These are phyloP conservation scores for Cercospora sp. DNA, from an alignment of 2,329 filamentous ascomycete species.

Conservation along the genomic window DNA sequence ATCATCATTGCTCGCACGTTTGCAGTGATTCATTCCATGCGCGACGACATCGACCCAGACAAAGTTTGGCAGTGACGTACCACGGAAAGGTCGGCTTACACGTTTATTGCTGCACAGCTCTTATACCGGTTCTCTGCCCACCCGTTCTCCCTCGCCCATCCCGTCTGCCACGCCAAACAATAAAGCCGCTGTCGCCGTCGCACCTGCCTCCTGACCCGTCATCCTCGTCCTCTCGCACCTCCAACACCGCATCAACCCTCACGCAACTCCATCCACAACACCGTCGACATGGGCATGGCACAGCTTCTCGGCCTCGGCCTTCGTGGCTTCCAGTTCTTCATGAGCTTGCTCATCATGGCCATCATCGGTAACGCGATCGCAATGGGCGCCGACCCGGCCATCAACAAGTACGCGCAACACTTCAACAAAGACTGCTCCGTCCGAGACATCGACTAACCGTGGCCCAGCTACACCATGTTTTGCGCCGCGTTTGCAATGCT, in stretches of 20 bases:
- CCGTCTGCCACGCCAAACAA: background rate
- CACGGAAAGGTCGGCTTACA: background rate
- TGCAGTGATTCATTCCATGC: background rate
- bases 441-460: background rate
- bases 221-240: background rate
- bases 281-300: conserved; percentile 20
- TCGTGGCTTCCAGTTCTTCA: conserved; percentile 54
- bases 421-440: background rate
- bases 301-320: conserved; percentile 33
- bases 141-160: background rate
- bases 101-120: background rate
- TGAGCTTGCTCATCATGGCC: conserved; percentile 60
- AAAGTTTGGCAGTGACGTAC: conserved; percentile 4
- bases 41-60: background rate
- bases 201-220: background rate
- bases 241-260: background rate
- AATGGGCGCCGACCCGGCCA: conserved; percentile 49
- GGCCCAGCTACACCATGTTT: conserved; percentile 58
- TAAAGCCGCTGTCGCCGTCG: background rate
- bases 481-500: conserved; percentile 66
- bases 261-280: background rate
- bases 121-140: background rate
- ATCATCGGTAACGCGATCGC: conserved; percentile 65
- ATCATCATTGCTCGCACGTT: conserved; percentile 6
- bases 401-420: conserved; percentile 52